A percentile compares a stretch with the other conserved stretches of the same genome.
Conservation (phyloP, 768 basidiomycete species). For the Lactarius vividus region DNA sequence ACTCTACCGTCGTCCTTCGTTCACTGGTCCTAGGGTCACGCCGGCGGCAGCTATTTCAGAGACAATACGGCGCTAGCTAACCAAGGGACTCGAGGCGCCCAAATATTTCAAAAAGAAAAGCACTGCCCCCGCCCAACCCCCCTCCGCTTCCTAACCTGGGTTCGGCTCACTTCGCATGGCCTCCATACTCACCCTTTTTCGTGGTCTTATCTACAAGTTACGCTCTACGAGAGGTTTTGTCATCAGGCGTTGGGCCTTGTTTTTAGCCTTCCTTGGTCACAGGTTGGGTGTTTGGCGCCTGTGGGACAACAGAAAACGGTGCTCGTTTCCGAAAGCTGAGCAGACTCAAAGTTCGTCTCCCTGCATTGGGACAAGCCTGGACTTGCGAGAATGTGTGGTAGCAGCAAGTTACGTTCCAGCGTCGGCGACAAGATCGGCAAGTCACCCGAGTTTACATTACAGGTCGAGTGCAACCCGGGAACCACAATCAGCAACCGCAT, state of each 20-base stretch:
- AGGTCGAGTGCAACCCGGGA: background rate
- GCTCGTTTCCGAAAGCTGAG: background rate
- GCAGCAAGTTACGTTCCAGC: conserved; percentile 5
- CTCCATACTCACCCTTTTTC: conserved; percentile 1
- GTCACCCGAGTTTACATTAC: background rate
- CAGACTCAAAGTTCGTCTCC: background rate
- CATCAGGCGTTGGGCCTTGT: background rate
- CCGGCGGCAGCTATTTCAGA: background rate
- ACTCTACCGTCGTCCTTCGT: background rate
- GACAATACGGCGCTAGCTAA: background rate
- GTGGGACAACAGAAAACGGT: background rate
- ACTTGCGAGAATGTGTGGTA: background rate
- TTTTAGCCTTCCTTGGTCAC: conserved; percentile 12
- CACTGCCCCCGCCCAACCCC: background rate
- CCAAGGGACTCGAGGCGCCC: background rate
- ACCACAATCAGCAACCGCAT: background rate
- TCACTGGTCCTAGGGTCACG: background rate
- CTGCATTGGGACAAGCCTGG: background rate
- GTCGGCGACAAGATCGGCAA: background rate
- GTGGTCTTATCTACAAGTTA: conserved; percentile 2
- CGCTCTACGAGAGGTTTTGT: background rate
- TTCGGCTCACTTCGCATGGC: conserved; percentile 4
- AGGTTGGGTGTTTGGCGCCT: background rate
- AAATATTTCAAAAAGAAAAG: background rate
- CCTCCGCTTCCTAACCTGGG: background rate